Evolutionary conservation across 306 rosid genomes (phyloP).

Genomic region (Cercis canadensis): DNA sequence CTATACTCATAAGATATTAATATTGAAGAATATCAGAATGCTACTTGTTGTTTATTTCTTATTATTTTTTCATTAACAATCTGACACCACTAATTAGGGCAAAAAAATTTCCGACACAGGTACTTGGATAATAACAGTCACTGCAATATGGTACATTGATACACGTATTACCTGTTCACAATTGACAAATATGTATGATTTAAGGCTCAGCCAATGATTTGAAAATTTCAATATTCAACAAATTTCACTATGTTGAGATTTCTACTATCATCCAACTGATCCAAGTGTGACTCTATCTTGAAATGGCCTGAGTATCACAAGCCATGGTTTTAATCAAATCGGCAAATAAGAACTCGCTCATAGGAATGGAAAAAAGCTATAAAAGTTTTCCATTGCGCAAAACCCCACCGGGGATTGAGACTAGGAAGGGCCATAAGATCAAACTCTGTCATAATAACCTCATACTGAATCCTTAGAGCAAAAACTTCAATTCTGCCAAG

Average conservation of each 20-base stretch:
- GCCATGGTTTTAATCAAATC: slow-evolving; percentile 38
- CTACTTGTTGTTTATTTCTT: background rate
- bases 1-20: too few relatives aligned
- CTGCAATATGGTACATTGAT: slow-evolving; percentile 19
- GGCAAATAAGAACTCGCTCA: slow-evolving; percentile 40
- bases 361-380: slow-evolving; percentile 42
- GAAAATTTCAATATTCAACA: slow-evolving; percentile 41
- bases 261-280: slow-evolving; percentile 34
- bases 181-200: slow-evolving; percentile 18
- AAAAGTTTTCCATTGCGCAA: slow-evolving; percentile 28
- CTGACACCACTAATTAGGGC: slow-evolving; percentile 14
- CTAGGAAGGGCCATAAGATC: slow-evolving; percentile 35
- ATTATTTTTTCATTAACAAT: background rate
- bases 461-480: slow-evolving; percentile 22
- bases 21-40: too few relatives aligned
- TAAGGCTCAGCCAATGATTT: slow-evolving; percentile 27
- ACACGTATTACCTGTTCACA: slow-evolving; percentile 45
- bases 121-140: slow-evolving; percentile 23
- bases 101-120: slow-evolving; percentile 5
- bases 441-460: slow-evolving; percentile 29
- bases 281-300: slow-evolving; percentile 29
- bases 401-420: slow-evolving; percentile 35
- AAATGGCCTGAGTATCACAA: background rate
- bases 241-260: slow-evolving; percentile 40
- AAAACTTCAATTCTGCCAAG: slow-evolving; percentile 19